Evolutionary conservation across 257 asterid species (phyloP).

Genomic region (Verbena officinalis): DNA sequence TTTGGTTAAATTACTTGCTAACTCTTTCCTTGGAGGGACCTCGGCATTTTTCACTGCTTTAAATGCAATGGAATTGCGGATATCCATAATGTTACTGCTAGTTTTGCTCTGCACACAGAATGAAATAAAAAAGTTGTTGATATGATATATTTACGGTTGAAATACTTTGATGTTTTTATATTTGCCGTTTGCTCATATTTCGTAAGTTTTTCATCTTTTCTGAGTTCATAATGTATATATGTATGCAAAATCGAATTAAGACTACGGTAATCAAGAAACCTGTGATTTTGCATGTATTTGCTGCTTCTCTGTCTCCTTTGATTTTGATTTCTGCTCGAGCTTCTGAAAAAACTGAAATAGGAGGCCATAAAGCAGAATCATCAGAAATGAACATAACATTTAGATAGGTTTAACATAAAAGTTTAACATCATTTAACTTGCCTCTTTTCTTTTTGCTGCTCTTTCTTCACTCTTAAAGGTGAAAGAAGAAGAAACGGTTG

Average conservation of each 20-base stretch:
- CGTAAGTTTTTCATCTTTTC: not conserved
- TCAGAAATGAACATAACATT: conserved; percentile 27
- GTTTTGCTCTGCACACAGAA: conserved; percentile 49
- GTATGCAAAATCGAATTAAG: conserved; percentile 21
- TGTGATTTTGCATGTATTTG: conserved; percentile 48
- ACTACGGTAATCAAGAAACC: conserved; percentile 40
- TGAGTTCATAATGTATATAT: not conserved
- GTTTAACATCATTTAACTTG: conserved; percentile 28
- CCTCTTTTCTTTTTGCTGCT: conserved; percentile 86
- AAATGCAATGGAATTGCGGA: conserved; percentile 26
- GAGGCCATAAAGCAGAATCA: conserved; percentile 15
- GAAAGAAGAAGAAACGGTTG: conserved; percentile 55
- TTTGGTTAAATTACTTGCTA: conserved; percentile 38
- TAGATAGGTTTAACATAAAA: not conserved
- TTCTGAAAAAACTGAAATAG: conserved; percentile 62
- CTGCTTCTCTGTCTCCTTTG: conserved; percentile 47
- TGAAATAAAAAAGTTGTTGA: conserved; percentile 15
- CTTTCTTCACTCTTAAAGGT: conserved; percentile 83
- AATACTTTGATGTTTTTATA: too few relatives aligned
- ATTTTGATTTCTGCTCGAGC: conserved; percentile 61
- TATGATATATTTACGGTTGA: not conserved
- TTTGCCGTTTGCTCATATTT: too few relatives aligned
- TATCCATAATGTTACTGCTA: conserved; percentile 37
- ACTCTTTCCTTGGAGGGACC: conserved; percentile 33
- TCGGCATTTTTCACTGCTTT: conserved; percentile 40